A percentile compares a stretch with the other conserved stretches of the same genome.
These are phyloP conservation scores for Hanseniaspora valbyensis DNA, from an alignment of 805 yeast species.

Conservation along the genomic window DNA sequence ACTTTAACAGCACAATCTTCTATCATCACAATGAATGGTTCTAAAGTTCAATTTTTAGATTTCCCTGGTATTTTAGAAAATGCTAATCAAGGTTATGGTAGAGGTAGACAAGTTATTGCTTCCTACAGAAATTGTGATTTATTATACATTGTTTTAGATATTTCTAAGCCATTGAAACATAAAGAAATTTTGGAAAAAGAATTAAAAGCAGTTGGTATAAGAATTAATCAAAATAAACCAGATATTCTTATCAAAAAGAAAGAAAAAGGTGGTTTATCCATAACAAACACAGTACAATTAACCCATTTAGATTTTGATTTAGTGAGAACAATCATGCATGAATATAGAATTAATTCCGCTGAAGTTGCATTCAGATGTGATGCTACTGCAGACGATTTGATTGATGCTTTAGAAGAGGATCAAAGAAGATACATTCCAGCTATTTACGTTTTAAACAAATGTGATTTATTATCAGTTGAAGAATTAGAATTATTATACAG, in stretches of 20 bases:
- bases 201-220: slow-evolving; percentile 92
- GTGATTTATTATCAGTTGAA: slow-evolving; percentile 87
- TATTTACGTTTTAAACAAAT: slow-evolving; percentile 85
- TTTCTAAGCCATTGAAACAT: slow-evolving; percentile 89
- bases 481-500: slow-evolving; percentile 82
- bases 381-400: slow-evolving; percentile 93
- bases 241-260: slow-evolving; percentile 84
- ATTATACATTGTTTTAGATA: slow-evolving; percentile 87
- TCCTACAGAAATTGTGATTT: slow-evolving; percentile 97
- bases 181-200: slow-evolving; percentile 90
- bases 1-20: slow-evolving; percentile 97
- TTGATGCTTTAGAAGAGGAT: slow-evolving; percentile 84
- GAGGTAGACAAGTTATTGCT: slow-evolving; percentile 95
- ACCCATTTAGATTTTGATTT: slow-evolving; percentile 88
- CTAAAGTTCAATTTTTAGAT: slow-evolving; percentile 91
- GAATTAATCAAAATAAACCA: slow-evolving; percentile 86
- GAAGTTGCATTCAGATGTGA: slow-evolving; percentile 95
- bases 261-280: slow-evolving; percentile 90
- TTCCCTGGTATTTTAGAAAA: slow-evolving; percentile 86
- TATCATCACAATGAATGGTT: slow-evolving; percentile 89
- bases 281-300: slow-evolving; percentile 85
- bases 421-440: slow-evolving; percentile 93
- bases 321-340: slow-evolving; percentile 90
- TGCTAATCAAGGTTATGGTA: slow-evolving; percentile 83
- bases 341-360: slow-evolving; percentile 89